Percentiles rank a stretch among this genome's conserved stretches.
phyloP scores from a whole-genome alignment of 768 basidiomycete species.

The Leccinum variicolor region DNA sequence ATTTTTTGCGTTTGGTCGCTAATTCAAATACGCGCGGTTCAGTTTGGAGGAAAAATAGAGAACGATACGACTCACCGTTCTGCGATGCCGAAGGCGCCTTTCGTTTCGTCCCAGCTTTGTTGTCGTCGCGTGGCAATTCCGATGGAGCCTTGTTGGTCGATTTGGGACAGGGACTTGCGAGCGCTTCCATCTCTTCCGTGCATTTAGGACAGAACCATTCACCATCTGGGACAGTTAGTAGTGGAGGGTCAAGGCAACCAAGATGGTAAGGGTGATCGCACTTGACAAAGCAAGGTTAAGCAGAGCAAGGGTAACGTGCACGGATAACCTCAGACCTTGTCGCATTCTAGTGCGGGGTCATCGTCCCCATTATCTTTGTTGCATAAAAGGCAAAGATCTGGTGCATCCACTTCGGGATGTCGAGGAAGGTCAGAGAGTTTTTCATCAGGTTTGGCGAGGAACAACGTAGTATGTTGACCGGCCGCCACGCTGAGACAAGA shows the following conservation, averaged over 20 bases:
- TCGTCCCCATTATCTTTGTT: slow-evolving; percentile 67
- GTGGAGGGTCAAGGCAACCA: slow-evolving; percentile 74
- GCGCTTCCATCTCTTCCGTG: slow-evolving; percentile 52
- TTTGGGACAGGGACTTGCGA: slow-evolving; percentile 15
- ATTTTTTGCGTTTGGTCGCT: slow-evolving; percentile 42
- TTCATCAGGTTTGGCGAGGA: slow-evolving; percentile 74
- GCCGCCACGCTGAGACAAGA: slow-evolving; percentile 61
- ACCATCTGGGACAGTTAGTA: slow-evolving; percentile 75
- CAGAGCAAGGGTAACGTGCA: neutral
- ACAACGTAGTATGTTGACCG: slow-evolving; percentile 82
- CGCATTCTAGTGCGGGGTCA: slow-evolving; percentile 79
- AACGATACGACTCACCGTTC: slow-evolving; percentile 32
- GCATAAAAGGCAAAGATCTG: slow-evolving; percentile 71
- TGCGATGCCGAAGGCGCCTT: slow-evolving; percentile 41
- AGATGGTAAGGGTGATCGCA: slow-evolving; percentile 91
- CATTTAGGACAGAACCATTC: slow-evolving; percentile 93
- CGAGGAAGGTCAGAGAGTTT: slow-evolving; percentile 76
- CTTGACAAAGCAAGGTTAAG: slow-evolving; percentile 35
- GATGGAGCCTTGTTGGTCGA: slow-evolving; percentile 16
- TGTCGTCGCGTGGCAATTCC: slow-evolving; percentile 10
- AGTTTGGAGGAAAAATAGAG: neutral
- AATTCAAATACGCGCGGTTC: neutral
- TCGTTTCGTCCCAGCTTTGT: slow-evolving; percentile 38
- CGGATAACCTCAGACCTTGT: slow-evolving; percentile 56
- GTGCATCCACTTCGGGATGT: slow-evolving; percentile 74